Evolutionary conservation across 2,329 filamentous ascomycete species (phyloP).

Genomic region (Xylaria sp.): DNA sequence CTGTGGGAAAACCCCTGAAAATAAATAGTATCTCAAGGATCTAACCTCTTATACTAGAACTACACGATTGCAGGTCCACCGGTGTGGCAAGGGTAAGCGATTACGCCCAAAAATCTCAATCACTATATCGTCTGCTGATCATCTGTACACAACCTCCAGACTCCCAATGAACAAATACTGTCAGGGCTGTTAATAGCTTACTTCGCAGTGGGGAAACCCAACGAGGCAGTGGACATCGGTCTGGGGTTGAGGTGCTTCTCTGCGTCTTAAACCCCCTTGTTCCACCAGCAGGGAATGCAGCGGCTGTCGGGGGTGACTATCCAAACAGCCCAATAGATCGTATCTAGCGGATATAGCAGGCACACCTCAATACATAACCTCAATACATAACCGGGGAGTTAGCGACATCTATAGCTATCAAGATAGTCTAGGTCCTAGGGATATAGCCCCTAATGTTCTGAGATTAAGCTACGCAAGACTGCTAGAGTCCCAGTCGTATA

Average conservation of each 20-base stretch:
- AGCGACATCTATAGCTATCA: too few relatives aligned
- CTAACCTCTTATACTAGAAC: conserved; percentile 34
- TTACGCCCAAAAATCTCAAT: not conserved
- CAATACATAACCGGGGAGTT: too few relatives aligned
- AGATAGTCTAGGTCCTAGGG: too few relatives aligned
- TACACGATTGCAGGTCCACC: conserved; percentile 43
- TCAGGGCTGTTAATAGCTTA: conserved; percentile 15
- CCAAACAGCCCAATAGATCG: too few relatives aligned
- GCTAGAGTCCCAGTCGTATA: too few relatives aligned
- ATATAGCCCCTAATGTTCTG: too few relatives aligned
- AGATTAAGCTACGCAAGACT: too few relatives aligned
- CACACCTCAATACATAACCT: not conserved
- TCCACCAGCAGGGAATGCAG: too few relatives aligned
- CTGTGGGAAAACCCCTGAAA: conserved; percentile 27
- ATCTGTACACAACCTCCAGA: conserved; percentile 11
- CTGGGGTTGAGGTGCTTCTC: not conserved
- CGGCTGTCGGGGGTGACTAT: too few relatives aligned
- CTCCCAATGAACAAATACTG: conserved; percentile 26
- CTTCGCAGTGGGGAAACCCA: not conserved
- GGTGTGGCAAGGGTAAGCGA: conserved; percentile 42
- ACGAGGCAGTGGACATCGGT: not conserved
- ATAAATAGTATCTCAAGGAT: not conserved
- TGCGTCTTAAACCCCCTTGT: too few relatives aligned
- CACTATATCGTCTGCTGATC: not conserved
- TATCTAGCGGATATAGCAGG: too few relatives aligned